Conservation (phyloP, 2,329 filamentous ascomycete genomes). For the Niveomyces coronatus region DNA sequence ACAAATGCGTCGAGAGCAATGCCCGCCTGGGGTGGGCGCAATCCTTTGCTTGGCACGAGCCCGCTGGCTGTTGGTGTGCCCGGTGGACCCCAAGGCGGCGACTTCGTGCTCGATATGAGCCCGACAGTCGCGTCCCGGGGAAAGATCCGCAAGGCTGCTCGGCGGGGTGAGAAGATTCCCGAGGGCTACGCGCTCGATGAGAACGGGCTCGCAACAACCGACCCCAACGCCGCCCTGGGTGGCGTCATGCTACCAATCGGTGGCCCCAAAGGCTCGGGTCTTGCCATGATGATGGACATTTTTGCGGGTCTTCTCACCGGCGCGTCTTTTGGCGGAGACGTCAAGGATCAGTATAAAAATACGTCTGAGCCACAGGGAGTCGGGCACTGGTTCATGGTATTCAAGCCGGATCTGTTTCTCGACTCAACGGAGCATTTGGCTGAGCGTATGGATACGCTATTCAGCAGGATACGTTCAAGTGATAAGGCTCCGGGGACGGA, state of each 20-base stretch:
- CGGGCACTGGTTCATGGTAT: conserved; percentile 43
- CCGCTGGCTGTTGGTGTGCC: conserved; percentile 42
- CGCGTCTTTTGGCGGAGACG: conserved; percentile 57
- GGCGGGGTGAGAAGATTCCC: conserved; percentile 52
- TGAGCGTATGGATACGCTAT: conserved; percentile 20
- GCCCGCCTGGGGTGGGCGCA: conserved; percentile 22
- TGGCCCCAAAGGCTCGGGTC: conserved; percentile 61
- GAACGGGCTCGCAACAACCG: conserved; percentile 51
- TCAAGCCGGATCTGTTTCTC: conserved; percentile 46
- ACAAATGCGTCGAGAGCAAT: conserved; percentile 23
- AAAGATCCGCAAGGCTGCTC: conserved; percentile 53
- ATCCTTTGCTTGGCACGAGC: conserved; percentile 20
- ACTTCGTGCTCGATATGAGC: conserved; percentile 50
- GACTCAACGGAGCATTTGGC: conserved; percentile 36
- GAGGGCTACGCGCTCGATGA: conserved; percentile 59
- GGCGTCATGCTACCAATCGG: conserved; percentile 72
- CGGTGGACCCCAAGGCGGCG: conserved; percentile 38
- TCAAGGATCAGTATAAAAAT: conserved; percentile 45
- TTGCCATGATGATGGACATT: conserved; percentile 72
- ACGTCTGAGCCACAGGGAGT: conserved; percentile 37
- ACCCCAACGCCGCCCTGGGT: conserved; percentile 53
- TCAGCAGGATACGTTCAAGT: conserved; percentile 9
- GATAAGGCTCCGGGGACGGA: conserved; percentile 12
- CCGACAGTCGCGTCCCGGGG: conserved; percentile 50
- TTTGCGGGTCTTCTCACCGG: conserved; percentile 64